Base-by-base conservation (phyloP, 2,329 filamentous ascomycete genomes). In the Alternaria sp. region DNA sequence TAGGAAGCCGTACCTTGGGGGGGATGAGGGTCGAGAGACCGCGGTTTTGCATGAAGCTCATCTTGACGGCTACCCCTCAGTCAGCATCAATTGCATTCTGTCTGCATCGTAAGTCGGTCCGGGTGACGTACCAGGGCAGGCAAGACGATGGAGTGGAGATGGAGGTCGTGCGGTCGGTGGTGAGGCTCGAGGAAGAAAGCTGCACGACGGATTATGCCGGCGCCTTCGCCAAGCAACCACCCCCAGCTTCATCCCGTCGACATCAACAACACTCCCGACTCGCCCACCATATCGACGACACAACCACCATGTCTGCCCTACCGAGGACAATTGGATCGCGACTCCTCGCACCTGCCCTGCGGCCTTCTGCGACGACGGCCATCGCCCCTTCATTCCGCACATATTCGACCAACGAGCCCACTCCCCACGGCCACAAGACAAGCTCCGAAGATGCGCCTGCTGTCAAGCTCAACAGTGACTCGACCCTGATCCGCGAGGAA, bases 11-110 rank as follows among this genome's bases (percentile, higher is more conserved):
- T 85, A 97, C 94, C 93, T 99, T 99, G 78, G 96, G 95, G 74
- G 96, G 96, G 77, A 99, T 97, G 82, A 99, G 90, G 86, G 96
- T 97, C 80, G 95, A 98, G 79, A 97, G 90, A 86, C 88, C 91
- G 84, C 93, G 89, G 83, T 91, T 91, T 78, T 89, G 87, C 78
- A 96, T 86, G 88, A 89, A 95, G 86, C 92, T 97, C 93, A 97
- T 97, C 82, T 83, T 92, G 86, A 80, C 75, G 70, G 71, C 77
- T 80, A 67, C 56, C 40, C 33, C 55, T 67, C 66, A 67, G 79
- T 80, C 74, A 77, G 72, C 65, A 73, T 69, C 72, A 72, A 75
- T 73, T 74, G 68, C 39, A 52, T 51, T 62, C 41, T 58, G 21
- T 45, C 53, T 54, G 56, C 48, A 52, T 58, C 26, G 11, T 37